Base-by-base conservation (phyloP, 2,329 filamentous ascomycete species). In the Colletotrichum liaoningense region DNA sequence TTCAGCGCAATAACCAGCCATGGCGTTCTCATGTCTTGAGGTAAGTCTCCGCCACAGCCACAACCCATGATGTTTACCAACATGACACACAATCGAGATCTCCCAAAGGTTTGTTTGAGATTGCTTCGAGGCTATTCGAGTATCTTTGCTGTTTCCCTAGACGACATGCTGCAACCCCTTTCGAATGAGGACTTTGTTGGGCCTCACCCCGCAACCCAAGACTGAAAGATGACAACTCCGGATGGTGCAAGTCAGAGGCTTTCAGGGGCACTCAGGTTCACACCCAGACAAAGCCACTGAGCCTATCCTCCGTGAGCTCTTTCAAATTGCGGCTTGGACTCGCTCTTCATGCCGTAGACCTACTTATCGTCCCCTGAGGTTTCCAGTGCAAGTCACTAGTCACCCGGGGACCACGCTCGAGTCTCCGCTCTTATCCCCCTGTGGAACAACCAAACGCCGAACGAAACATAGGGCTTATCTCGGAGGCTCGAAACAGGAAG, bases 401-500 rank as follows among this genome's bases (percentile, higher is more conserved):
- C 22, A 26, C 52, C 22, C 38, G 14, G 38, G 35, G 38, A 5
- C 38, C 33, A 6, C 24, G 42, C 30, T 30, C 5, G 24, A 24
- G 58, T 56, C 67, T 59, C 67, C 55, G 42, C 60, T 65, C 16
- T 5, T 16, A 46, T 9, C 19, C 33, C 26, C 60, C 19, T 30
- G 22, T 60, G 11, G 49, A 6, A 26, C 35, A 28, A 28, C 30
- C 55, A 60, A 56, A 38, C 59, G 35, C 67, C 42, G 49, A 24
- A 26, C 35, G 70, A 73, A 73, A 73, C 70, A 65, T 30, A 57
- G 60, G 28, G 59, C 59, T 33, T 57, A 46, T n/a, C 42, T 49
- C 7, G 42, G 35, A 49, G 22, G 46, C 35, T 69, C 60, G 28
- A 65, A 73, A 62, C 54, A 70, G 70, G 70, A 73, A 73, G 70